A percentile compares a stretch with the other conserved stretches of the same genome.
Conservation (phyloP, 148 eudicot species). For the Vaccinium macrocarpon region DNA sequence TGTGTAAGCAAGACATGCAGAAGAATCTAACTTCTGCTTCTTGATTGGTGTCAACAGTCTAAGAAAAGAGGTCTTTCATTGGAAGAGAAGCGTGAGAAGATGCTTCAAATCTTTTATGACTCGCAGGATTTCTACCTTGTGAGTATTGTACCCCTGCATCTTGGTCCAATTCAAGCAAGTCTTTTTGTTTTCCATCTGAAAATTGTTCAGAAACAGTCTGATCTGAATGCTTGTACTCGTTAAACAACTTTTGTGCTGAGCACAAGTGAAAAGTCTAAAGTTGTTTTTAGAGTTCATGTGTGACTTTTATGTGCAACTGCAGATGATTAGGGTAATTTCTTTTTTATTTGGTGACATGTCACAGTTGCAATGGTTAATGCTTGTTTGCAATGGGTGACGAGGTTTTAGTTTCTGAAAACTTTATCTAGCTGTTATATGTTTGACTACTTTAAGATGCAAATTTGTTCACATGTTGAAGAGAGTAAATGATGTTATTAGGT, state of each 20-base stretch:
- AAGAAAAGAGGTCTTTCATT: slow-evolving; percentile 97
- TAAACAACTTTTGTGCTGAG: neutral
- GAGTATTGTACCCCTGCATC: slow-evolving; percentile 32
- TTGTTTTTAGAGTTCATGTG: neutral
- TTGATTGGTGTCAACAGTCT: slow-evolving; percentile 46
- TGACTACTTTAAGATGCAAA: neutral
- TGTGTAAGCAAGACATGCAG: neutral
- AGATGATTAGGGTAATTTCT: neutral
- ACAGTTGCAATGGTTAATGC: no score
- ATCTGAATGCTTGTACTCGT: neutral
- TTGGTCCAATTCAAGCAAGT: neutral
- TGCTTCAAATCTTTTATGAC: slow-evolving; percentile 91
- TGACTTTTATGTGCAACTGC: neutral
- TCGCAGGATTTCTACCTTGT: slow-evolving; percentile 96
- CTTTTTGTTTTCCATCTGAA: neutral
- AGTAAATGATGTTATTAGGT: neutral
- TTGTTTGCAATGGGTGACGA: neutral
- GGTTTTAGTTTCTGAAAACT: neutral
- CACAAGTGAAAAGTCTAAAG: neutral
- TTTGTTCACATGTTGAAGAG: neutral
- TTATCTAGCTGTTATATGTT: neutral
- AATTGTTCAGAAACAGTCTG: neutral
- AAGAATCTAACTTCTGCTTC: slow-evolving; percentile 2
- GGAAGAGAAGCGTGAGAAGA: slow-evolving; percentile 96
- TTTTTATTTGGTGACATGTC: no score